phyloP scores from a whole-genome alignment of 2,329 filamentous ascomycete species.

The Leptographium wingfieldii region DNA sequence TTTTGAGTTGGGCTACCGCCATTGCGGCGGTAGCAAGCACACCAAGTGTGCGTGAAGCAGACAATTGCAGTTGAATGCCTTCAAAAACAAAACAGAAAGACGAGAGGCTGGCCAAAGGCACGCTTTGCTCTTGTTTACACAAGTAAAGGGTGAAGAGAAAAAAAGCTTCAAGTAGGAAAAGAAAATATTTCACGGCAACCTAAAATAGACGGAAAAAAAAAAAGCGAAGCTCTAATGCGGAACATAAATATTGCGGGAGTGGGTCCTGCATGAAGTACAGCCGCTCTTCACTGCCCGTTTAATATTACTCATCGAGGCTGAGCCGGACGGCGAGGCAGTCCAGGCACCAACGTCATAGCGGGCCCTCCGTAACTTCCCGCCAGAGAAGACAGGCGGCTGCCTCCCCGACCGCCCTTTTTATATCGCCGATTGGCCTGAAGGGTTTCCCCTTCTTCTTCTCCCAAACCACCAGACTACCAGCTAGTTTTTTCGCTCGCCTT shows the following conservation, averaged over 20 bases:
- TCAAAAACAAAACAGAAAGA: neutral
- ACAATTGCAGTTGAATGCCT: too few species aligned
- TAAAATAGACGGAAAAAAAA: neutral
- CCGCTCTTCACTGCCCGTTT: too few species aligned
- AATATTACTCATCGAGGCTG: neutral
- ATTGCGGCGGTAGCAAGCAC: neutral
- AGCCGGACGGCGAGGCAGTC: too few species aligned
- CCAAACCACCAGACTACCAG: neutral
- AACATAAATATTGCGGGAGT: neutral
- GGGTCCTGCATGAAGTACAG: neutral
- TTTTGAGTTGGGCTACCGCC: constrained; percentile 23
- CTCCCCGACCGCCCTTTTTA: neutral
- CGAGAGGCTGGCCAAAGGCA: neutral
- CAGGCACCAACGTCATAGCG: neutral
- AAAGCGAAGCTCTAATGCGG: neutral
- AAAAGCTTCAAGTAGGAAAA: neutral
- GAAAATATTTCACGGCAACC: neutral
- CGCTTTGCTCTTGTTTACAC: neutral
- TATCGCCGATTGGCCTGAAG: neutral
- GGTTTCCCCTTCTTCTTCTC: neutral
- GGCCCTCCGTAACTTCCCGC: neutral
- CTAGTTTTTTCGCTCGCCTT: neutral
- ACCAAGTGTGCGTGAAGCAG: too few species aligned
- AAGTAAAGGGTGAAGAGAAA: neutral
- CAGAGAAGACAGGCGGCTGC: neutral